Evolutionary conservation across 208 protist species (phyloP).

Genomic region (Balamuthia mandrillaris): DNA sequence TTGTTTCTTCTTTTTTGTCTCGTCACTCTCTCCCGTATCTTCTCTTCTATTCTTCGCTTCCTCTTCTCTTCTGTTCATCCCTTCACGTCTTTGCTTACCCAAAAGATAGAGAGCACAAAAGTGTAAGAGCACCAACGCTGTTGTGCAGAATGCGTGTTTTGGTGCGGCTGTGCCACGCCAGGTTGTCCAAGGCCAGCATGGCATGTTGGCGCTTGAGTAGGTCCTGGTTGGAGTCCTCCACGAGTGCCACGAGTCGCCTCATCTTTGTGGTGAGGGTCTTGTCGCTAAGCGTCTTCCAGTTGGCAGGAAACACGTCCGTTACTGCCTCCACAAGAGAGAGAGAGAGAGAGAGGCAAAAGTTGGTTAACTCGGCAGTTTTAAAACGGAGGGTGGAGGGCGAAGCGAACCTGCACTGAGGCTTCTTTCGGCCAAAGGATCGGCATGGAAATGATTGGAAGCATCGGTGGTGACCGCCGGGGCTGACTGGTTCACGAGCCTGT

Average conservation of each 20-base stretch:
- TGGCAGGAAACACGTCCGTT: slow-evolving; percentile 24
- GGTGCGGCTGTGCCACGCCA: slow-evolving; percentile 32
- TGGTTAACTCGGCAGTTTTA: too few relatives aligned
- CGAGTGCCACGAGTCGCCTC: neutral
- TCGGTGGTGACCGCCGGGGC: too few relatives aligned
- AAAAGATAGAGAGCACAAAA: slow-evolving; percentile 9
- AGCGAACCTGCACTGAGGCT: neutral
- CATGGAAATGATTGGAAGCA: too few relatives aligned
- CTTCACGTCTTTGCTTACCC: too few relatives aligned
- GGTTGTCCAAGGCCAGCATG: slow-evolving; percentile 19
- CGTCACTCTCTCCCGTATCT: too few relatives aligned
- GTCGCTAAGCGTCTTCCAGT: slow-evolving; percentile 32
- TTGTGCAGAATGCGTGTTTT: neutral
- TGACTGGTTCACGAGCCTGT: too few relatives aligned
- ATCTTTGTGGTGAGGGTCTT: neutral
- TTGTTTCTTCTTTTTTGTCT: too few relatives aligned
- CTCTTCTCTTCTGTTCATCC: too few relatives aligned
- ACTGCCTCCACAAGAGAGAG: neutral
- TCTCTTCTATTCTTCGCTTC: too few relatives aligned
- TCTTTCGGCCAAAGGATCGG: slow-evolving; percentile 28
- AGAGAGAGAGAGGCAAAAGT: too few relatives aligned
- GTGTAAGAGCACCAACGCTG: neutral
- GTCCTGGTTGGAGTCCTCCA: slow-evolving; percentile 16
- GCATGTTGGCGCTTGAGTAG: neutral
- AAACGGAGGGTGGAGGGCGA: too few relatives aligned